Base-by-base conservation (phyloP, 441 rosid species). In the Arabidopsis lyrata region DNA sequence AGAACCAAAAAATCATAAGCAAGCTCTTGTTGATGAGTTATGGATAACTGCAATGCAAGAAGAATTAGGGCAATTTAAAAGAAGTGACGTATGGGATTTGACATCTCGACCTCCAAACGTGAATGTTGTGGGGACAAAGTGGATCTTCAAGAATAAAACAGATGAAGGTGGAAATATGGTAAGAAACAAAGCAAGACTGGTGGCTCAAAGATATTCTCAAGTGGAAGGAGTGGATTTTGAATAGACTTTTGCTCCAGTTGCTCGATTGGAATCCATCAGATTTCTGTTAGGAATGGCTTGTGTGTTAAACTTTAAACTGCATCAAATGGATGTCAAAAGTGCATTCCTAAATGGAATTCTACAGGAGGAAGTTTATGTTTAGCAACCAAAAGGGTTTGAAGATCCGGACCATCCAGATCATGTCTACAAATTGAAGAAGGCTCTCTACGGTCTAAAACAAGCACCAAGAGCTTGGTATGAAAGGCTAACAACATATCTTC, bases 261-360 rank as follows among this genome's bases (percentile, higher is more conserved):
- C 31, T 3, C 9, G 31, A 20, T 3, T 49, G 2, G 20, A 49
- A 20, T 49, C 14, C 1, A 49, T 49, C 5, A 4, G 1, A 0
- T 3, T 49, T 0, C 2, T 45, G 1, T 3, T 45, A 1, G 20
- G 50, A 5, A 16, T 15, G 2, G 10, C 20, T 1, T 45, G 22
- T 49, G 0, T 20, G 4, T 1, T 10, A 6, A 49, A 49, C 6
- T 49, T 20, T 3, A 20, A 14, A 6, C 8, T 44, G 6, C 5
- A 12, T 41, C 45, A 60, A 18, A 63, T 63, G 55, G 68, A 48
- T 31, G 42, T 63, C 2, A 63, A 63, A 10, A 63, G 52, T 13
- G 14, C 44, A 0, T 65, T 48, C 6, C 1, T 65, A 0, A 65
- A 48, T 16, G 41, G 45, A 0, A 7, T 2, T 6, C 5, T 59